Percentiles rank a stretch among this genome's conserved stretches.
phyloP scores from a whole-genome alignment of 2,329 filamentous ascomycete species.

The Aspergillus clavatus region DNA sequence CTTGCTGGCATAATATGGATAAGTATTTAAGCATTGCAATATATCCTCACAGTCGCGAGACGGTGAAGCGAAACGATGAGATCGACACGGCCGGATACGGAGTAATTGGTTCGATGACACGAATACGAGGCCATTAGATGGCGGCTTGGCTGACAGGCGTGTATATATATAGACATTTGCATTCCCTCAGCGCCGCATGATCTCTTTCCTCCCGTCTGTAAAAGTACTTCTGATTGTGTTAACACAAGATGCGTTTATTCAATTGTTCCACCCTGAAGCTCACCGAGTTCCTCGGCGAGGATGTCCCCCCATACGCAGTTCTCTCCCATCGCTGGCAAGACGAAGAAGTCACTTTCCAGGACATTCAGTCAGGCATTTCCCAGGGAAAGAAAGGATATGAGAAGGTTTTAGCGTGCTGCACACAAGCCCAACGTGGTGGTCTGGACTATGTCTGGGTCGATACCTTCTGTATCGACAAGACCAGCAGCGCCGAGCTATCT shows the following conservation, averaged over 20 bases:
- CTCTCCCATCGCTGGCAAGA: slow-evolving; percentile 22
- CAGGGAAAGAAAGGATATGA: background rate
- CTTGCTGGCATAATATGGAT: background rate
- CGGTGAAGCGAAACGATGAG: too few relatives aligned
- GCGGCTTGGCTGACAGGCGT: too few relatives aligned
- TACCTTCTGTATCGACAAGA: slow-evolving; percentile 21
- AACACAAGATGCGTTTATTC: background rate
- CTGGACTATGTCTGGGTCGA: slow-evolving; percentile 18
- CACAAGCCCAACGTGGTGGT: background rate
- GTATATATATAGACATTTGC: too few relatives aligned
- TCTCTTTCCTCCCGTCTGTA: too few relatives aligned
- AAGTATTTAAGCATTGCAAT: too few relatives aligned
- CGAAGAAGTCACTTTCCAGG: slow-evolving; percentile 20
- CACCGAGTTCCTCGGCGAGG: background rate
- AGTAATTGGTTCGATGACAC: too few relatives aligned
- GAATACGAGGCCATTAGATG: too few relatives aligned
- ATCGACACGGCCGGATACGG: too few relatives aligned
- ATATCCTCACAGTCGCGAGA: too few relatives aligned
- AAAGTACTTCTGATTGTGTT: too few relatives aligned
- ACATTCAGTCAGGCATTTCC: slow-evolving; percentile 1
- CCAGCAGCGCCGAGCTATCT: slow-evolving; percentile 18
- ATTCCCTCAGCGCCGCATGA: too few relatives aligned
- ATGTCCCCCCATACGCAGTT: slow-evolving; percentile 19
- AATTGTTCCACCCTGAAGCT: background rate
- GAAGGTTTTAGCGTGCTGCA: slow-evolving; percentile 9